Base-by-base conservation (phyloP, 78 protist species). In the Cavenderia fasciculata region DNA sequence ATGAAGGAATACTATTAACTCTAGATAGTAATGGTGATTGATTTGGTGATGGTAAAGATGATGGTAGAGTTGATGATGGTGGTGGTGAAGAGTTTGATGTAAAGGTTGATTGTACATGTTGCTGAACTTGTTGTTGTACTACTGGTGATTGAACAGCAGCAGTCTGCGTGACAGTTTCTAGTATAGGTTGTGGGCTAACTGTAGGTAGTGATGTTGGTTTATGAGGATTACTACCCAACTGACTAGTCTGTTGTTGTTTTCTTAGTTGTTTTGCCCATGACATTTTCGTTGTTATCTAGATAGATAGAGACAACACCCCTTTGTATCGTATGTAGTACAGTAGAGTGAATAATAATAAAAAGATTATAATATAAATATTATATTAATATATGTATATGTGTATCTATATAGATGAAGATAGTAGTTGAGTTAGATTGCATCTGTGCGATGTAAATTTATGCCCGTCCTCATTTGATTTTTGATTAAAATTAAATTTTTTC, bases 261-360 rank as follows among this genome's bases (percentile, higher is more conserved):
- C n/a, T n/a, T n/a, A n/a, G n/a, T n/a, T n/a, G n/a, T n/a, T 76
- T 62, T 29, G 88, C 74, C 88, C 88, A 79, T 71, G 78, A 44
- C 78, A 79, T 79, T 57, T 31, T 29, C 46, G 34, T 46, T 69
- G 3, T 61, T n/a, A 36, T 29, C 4, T 29, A 27, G 21, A 29
- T 23, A n/a, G 38, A 59, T 36, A 25, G 29, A 59, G 4, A 36
- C 31, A 5, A 31, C n/a, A 11, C 5, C 12, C 12, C 14, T 11
- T 59, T n/a, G 29, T 27, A 59, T 21, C 3, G 68, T 31, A 59
- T 59, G 3, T 25, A 59, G 38, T 59, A 31, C 68, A 12, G 29
- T 25, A 59, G 12, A 19, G 68, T n/a, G 11, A 12, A 29, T n/a
- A 59, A 59, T 11, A 59, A 29, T 27, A 25, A 29, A 31, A n/a